A percentile compares a stretch with the other conserved stretches of the same genome.
phyloP scores from a whole-genome alignment of 768 basidiomycete genomes.

The Pisolithus orientalis region DNA sequence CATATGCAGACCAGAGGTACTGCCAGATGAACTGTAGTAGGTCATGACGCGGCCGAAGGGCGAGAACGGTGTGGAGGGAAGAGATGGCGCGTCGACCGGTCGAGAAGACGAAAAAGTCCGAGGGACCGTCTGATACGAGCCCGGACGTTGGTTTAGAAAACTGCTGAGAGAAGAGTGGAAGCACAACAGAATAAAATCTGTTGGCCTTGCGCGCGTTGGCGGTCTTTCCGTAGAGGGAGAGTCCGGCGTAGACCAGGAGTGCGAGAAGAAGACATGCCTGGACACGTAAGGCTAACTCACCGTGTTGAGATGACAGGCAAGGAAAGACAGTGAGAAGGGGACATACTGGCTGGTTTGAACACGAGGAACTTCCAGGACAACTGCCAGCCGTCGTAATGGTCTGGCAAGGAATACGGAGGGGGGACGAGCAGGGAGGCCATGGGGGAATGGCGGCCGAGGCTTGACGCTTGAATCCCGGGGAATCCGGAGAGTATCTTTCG shows the following conservation, averaged over 20 bases:
- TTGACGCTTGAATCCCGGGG: not conserved
- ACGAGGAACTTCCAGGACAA: constrained; percentile 68
- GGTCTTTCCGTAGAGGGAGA: constrained; percentile 55
- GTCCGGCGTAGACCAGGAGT: constrained; percentile 49
- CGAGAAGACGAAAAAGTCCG: constrained; percentile 81
- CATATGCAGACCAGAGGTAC: constrained; percentile 55
- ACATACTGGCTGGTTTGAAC: constrained; percentile 74
- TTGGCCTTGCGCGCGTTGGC: constrained; percentile 56
- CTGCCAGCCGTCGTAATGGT: constrained; percentile 70
- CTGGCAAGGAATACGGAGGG: constrained; percentile 44
- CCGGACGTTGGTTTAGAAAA: constrained; percentile 64
- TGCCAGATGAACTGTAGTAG: constrained; percentile 61
- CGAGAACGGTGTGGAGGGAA: constrained; percentile 75
- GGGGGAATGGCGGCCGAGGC: not conserved
- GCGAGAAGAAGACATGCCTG: constrained; percentile 54
- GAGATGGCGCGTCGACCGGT: constrained; percentile 76
- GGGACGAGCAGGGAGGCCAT: constrained; percentile 40
- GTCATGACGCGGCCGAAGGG: constrained; percentile 81
- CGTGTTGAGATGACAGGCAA: not conserved
- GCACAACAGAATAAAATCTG: constrained; percentile 60
- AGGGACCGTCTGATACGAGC: constrained; percentile 60
- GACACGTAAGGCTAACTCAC: constrained; percentile 48
- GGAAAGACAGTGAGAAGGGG: not conserved
- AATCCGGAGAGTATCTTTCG: not conserved
- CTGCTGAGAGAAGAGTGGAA: constrained; percentile 54